Base-by-base conservation (phyloP, 768 basidiomycete species). In the Psilocybe cyanescens region DNA sequence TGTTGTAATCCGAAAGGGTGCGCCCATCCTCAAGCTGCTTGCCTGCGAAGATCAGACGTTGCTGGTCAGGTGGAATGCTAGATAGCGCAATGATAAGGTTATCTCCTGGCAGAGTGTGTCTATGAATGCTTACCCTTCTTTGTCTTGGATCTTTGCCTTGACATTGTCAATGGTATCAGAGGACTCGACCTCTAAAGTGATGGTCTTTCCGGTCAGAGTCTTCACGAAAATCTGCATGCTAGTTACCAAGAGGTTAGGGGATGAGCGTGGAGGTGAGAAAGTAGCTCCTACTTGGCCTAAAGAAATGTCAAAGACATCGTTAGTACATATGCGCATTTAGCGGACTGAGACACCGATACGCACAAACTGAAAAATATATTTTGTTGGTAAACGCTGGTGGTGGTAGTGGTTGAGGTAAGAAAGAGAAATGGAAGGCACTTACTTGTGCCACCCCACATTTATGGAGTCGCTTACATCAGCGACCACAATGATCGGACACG, bases 91-190 rank as follows among this genome's bases (percentile, higher is more conserved):
- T 39, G 60, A 59, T 65, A 59, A 65, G 64, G 54, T 58, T 59
- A 65, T 62, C 54, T 24, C 3, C 4, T 35, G 11, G 37, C 31
- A 44, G 19, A 7, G 41, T 39, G 9, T 33, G 35, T 16, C 12
- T 5, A 31, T 14, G 19, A 47, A 51, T 30, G 39, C 68, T 45
- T 48, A 71, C 70, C 71, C 72, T 61, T 73, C 72, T 52, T 73
- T 73, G 60, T 65, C 64, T 54, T 65, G 64, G 49, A 64, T 64
- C 51, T 64, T 64, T 12, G 83, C 78, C 78, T 87, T 89, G 60
- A 89, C 88, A 63, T 88, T 87, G 74, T 89, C 87, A 64, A 89
- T 88, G 41, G 64, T 65, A 50, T 65, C 64, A 30, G 64, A 65
- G 60, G 64, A 65, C 57, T 65, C 64, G 33, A 65, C 64, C 64